Conservation (phyloP, 169 alveolate genomes). For the Eimeria mitis region DNA sequence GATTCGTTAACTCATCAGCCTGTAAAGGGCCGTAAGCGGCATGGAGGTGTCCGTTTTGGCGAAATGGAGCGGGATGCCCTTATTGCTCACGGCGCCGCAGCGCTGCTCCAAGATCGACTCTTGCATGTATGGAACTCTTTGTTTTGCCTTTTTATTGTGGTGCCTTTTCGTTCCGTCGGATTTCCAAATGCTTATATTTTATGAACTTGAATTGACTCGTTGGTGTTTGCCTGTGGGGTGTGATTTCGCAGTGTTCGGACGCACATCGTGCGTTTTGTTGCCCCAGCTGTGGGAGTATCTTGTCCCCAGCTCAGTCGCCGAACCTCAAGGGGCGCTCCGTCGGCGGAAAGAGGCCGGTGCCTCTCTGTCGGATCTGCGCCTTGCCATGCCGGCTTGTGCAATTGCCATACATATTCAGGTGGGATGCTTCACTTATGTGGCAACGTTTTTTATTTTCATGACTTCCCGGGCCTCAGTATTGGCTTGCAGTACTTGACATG, state of each 20-base stretch:
- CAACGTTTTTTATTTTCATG: neutral
- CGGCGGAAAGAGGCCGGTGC: conserved; percentile 81
- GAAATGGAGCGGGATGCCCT: conserved; percentile 99
- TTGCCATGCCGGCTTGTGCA: conserved; percentile 83
- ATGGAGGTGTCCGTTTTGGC: conserved; percentile 99
- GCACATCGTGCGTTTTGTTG: conserved; percentile 99
- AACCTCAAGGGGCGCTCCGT: conserved; percentile 66
- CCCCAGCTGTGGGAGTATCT: conserved; percentile 98
- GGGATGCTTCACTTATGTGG: neutral
- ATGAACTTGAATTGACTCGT: neutral
- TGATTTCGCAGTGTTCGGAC: conserved; percentile 95
- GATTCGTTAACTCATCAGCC: conserved; percentile 99
- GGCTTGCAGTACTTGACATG: neutral
- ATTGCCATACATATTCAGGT: conserved; percentile 84
- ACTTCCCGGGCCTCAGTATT: neutral
- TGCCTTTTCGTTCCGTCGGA: conserved; percentile 94
- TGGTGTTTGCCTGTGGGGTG: neutral
- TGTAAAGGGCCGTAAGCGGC: conserved; percentile 99
- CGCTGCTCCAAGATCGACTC: conserved; percentile 98
- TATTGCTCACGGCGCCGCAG: conserved; percentile 99
- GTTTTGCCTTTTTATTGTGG: neutral
- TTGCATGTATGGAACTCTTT: conserved; percentile 84
- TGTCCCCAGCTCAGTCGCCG: conserved; percentile 82
- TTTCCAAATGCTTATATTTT: conserved; percentile 88
- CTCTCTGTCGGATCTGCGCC: conserved; percentile 82